A percentile compares a stretch with the other conserved stretches of the same genome.
Conservation (phyloP, 1,284 basidiomycete species). For the Singerocomus inundabilis region DNA sequence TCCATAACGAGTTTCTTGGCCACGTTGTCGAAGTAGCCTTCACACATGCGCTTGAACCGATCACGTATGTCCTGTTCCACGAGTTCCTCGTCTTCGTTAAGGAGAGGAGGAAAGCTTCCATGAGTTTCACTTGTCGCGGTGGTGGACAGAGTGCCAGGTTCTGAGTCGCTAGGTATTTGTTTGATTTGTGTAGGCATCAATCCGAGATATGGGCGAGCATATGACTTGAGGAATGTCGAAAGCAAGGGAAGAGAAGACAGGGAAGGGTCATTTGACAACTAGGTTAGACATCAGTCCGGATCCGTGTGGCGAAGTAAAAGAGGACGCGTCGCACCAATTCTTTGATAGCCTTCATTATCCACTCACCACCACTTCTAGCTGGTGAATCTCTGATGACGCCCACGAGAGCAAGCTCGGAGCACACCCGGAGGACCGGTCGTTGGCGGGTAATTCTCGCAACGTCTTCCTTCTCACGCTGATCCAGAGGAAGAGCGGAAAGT, state of each 20-base stretch:
- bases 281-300: slow-evolving; percentile 8
- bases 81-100: slow-evolving; percentile 65
- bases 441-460: slow-evolving; percentile 76
- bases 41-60: slow-evolving; percentile 90
- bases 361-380: slow-evolving; percentile 74
- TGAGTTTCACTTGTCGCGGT: slow-evolving; percentile 40
- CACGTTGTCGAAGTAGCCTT: slow-evolving; percentile 90
- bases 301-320: background rate
- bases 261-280: slow-evolving; percentile 86
- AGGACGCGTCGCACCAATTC: slow-evolving; percentile 63
- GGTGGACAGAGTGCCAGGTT: slow-evolving; percentile 53
- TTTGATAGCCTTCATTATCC: slow-evolving; percentile 80
- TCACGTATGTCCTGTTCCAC: slow-evolving; percentile 83
- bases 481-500: slow-evolving; percentile 59
- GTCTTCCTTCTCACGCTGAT: slow-evolving; percentile 95
- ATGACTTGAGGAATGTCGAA: slow-evolving; percentile 82
- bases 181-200: slow-evolving; percentile 55
- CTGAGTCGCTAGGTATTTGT: slow-evolving; percentile 53
- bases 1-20: slow-evolving; percentile 90
- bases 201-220: slow-evolving; percentile 79
- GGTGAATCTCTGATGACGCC: slow-evolving; percentile 73
- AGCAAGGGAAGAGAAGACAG: slow-evolving; percentile 84
- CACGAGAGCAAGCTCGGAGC: slow-evolving; percentile 87
- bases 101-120: slow-evolving; percentile 42
- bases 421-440: slow-evolving; percentile 81